Percentiles rank a stretch among this genome's conserved stretches.
Conservation (phyloP, 805 yeast genomes). For the Candida maltosa region DNA sequence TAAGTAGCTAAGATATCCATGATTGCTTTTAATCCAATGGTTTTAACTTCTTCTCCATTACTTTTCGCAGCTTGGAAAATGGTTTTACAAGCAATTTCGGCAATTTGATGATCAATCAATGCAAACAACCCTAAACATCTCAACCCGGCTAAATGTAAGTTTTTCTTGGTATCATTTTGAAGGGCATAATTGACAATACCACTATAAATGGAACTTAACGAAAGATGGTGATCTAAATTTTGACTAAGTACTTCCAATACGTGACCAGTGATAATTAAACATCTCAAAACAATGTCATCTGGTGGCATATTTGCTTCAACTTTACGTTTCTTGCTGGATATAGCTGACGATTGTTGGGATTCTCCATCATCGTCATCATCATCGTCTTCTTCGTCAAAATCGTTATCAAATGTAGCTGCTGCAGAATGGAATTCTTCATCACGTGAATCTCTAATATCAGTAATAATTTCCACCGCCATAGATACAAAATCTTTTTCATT, state of each 20-base stretch:
- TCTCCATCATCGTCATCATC: neutral
- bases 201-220: slow-evolving; percentile 66
- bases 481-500: slow-evolving; percentile 82
- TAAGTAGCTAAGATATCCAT: slow-evolving; percentile 77
- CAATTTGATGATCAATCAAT: slow-evolving; percentile 58
- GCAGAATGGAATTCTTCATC: slow-evolving; percentile 50
- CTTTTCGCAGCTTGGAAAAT: slow-evolving; percentile 65
- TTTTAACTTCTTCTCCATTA: slow-evolving; percentile 59
- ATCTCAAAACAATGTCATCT: slow-evolving; percentile 51
- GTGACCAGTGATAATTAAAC: slow-evolving; percentile 65
- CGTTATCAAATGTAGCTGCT: slow-evolving; percentile 28
- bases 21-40: slow-evolving; percentile 64
- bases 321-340: slow-evolving; percentile 23
- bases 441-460: slow-evolving; percentile 74
- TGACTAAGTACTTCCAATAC: slow-evolving; percentile 66
- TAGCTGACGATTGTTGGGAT: neutral
- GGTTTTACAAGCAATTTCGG: slow-evolving; percentile 65
- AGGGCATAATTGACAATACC: slow-evolving; percentile 81
- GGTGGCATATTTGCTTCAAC: slow-evolving; percentile 41
- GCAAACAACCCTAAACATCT: slow-evolving; percentile 79
- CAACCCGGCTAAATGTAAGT: slow-evolving; percentile 62
- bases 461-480: slow-evolving; percentile 79
- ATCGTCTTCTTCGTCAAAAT: slow-evolving; percentile 11
- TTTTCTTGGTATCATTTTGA: slow-evolving; percentile 41
- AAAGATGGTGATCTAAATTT: slow-evolving; percentile 60